Percentiles rank a stretch among this genome's conserved stretches.
These are phyloP conservation scores for Populus ilicifolia DNA, from an alignment of 345 rosid genomes.

Conservation along the genomic window DNA sequence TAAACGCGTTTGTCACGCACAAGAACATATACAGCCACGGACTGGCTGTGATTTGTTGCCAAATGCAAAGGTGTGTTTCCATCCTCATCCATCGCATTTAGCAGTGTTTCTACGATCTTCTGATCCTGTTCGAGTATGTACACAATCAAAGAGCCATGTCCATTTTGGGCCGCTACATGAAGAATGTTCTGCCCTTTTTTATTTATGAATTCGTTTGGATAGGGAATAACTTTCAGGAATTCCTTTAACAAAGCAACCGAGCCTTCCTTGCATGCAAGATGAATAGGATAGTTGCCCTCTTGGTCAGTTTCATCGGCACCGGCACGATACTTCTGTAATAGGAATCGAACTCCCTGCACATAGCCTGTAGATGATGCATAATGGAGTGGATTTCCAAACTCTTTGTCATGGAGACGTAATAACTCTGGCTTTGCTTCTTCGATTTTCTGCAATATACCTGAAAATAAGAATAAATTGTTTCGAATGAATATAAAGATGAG, in stretches of 20 bases:
- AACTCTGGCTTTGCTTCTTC: constrained; percentile 5
- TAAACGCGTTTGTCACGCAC: background rate
- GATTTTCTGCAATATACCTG: constrained; percentile 14
- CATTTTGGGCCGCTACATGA: background rate
- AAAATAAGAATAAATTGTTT: background rate
- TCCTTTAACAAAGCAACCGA: background rate
- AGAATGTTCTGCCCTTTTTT: background rate
- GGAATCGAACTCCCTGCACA: background rate
- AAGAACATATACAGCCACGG: background rate
- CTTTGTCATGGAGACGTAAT: constrained; percentile 7
- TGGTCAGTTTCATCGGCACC: background rate
- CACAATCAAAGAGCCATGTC: background rate
- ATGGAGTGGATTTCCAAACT: constrained; percentile 11
- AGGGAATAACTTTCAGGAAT: background rate
- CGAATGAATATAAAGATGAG: background rate
- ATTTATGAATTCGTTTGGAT: background rate
- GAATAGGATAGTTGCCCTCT: background rate
- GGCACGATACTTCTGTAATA: background rate
- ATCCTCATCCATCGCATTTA: background rate
- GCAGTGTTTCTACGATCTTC: background rate
- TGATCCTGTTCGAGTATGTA: background rate
- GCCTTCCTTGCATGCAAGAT: background rate
- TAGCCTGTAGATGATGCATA: constrained; percentile 5
- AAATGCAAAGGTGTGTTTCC: background rate
- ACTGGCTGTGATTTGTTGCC: background rate